phyloP scores from a whole-genome alignment of 1,284 basidiomycete genomes.

The Cystobasidium sp. region DNA sequence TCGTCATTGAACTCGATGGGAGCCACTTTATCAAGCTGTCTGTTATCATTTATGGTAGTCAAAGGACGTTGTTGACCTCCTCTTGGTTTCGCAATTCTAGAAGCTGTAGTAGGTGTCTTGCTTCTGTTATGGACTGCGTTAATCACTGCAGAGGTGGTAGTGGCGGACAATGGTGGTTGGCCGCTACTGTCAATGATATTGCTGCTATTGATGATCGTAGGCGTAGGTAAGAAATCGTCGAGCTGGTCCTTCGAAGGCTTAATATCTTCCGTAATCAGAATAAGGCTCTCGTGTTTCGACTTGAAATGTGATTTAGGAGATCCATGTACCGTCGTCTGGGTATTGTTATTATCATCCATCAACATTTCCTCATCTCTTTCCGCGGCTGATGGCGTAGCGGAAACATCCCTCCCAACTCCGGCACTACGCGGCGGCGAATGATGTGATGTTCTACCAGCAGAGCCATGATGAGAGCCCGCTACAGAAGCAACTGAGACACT shows the following conservation, averaged over 20 bases:
- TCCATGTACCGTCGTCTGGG: background rate
- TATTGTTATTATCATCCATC: constrained; percentile 11
- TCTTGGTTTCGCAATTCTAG: constrained; percentile 25
- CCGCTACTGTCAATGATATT: background rate
- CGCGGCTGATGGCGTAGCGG: constrained; percentile 31
- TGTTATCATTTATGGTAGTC: constrained; percentile 36
- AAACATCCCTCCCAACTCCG: constrained; percentile 14
- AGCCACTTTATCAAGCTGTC: constrained; percentile 31
- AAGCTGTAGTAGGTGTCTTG: constrained; percentile 21
- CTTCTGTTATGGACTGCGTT: constrained; percentile 18
- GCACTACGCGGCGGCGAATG: background rate
- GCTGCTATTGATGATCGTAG: background rate
- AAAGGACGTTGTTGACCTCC: constrained; percentile 24
- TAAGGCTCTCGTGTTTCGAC: constrained; percentile 1
- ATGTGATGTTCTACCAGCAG: background rate
- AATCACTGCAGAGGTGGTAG: background rate
- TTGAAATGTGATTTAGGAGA: background rate
- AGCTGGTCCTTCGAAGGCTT: constrained; percentile 37
- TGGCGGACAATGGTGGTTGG: background rate
- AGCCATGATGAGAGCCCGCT: constrained; percentile 13
- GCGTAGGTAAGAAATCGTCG: background rate
- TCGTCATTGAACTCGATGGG: constrained; percentile 33
- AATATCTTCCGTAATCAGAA: constrained; percentile 14
- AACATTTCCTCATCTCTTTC: constrained; percentile 39
- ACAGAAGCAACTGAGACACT: constrained; percentile 13